A percentile compares a stretch with the other conserved stretches of the same genome.
phyloP scores from a whole-genome alignment of 768 basidiomycete species.

The Phlegmacium glaucopus region DNA sequence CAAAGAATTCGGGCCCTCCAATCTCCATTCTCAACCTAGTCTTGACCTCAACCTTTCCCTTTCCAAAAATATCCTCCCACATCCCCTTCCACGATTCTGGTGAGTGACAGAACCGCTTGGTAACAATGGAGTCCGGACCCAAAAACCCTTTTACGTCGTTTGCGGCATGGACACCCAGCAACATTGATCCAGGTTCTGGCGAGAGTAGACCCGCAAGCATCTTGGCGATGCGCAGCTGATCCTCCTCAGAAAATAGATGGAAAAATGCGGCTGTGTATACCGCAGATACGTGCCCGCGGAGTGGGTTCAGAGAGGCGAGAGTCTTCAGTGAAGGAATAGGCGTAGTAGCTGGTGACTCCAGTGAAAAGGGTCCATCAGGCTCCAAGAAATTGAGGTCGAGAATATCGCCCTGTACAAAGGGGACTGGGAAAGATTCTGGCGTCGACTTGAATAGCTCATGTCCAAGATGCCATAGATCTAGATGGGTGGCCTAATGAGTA shows the following conservation, averaged over 20 bases:
- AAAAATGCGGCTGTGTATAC: slow-evolving; percentile 40
- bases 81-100: background rate
- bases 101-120: background rate
- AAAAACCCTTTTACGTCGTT: background rate
- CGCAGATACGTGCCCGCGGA: slow-evolving; percentile 42
- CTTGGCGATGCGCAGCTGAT: no score
- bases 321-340: slow-evolving; percentile 8
- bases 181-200: no score
- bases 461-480: slow-evolving; percentile 61
- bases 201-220: no score
- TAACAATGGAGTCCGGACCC: background rate
- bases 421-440: slow-evolving; percentile 47
- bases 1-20: background rate
- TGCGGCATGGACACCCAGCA: background rate
- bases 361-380: slow-evolving; percentile 14
- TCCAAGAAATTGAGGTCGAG: slow-evolving; percentile 44
- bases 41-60: no score
- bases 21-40: background rate
- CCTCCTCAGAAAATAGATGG: slow-evolving; percentile 32
- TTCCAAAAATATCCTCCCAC: background rate
- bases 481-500: background rate
- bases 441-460: slow-evolving; percentile 57
- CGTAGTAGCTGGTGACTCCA: slow-evolving; percentile 3
- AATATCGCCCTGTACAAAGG: slow-evolving; percentile 53
- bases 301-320: slow-evolving; percentile 23